Percentiles rank a stretch among this genome's conserved stretches.
These are phyloP conservation scores for Sequoiadendron giganteum DNA, from an alignment of 75 land plant species.

Conservation along the genomic window DNA sequence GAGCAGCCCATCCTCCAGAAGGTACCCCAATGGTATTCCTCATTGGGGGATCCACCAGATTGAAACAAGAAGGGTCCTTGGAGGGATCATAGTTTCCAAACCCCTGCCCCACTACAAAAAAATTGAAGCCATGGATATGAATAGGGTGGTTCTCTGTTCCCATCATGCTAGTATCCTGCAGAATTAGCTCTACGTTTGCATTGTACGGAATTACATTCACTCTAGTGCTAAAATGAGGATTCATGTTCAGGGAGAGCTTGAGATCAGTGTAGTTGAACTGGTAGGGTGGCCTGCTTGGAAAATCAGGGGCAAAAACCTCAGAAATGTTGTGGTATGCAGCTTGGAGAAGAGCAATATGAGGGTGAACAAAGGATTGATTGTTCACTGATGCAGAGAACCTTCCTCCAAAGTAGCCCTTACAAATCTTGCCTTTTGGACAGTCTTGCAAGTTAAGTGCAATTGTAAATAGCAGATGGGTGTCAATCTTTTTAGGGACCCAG, in stretches of 20 bases:
- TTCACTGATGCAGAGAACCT: constrained; percentile 35
- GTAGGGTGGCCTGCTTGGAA: constrained; percentile 20
- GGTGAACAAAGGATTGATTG: constrained; percentile 40
- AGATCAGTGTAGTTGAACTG: constrained; percentile 31
- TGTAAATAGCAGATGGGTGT: constrained; percentile 35
- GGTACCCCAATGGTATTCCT: constrained; percentile 64
- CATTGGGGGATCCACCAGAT: constrained; percentile 56
- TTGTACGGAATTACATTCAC: constrained; percentile 27
- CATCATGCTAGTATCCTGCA: constrained; percentile 31
- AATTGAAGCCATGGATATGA: constrained; percentile 52
- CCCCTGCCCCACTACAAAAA: constrained; percentile 40
- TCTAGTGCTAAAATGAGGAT: constrained; percentile 25
- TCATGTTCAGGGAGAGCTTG: constrained; percentile 24
- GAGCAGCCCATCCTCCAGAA: constrained; percentile 59
- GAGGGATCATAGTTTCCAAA: constrained; percentile 37
- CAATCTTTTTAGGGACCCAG: constrained; percentile 44
- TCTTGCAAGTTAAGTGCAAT: constrained; percentile 55
- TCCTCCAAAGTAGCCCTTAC: constrained; percentile 23
- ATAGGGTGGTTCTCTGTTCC: constrained; percentile 41
- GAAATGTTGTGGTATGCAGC: constrained; percentile 15
- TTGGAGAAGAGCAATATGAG: constrained; percentile 10
- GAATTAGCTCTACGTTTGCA: constrained; percentile 27
- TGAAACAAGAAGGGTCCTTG: constrained; percentile 23
- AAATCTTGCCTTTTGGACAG: constrained; percentile 33
- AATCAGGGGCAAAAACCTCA: constrained; percentile 23